A percentile compares a stretch with the other conserved stretches of the same genome.
phyloP scores from a whole-genome alignment of 148 eudicot genomes.

The Cornus suecica region DNA sequence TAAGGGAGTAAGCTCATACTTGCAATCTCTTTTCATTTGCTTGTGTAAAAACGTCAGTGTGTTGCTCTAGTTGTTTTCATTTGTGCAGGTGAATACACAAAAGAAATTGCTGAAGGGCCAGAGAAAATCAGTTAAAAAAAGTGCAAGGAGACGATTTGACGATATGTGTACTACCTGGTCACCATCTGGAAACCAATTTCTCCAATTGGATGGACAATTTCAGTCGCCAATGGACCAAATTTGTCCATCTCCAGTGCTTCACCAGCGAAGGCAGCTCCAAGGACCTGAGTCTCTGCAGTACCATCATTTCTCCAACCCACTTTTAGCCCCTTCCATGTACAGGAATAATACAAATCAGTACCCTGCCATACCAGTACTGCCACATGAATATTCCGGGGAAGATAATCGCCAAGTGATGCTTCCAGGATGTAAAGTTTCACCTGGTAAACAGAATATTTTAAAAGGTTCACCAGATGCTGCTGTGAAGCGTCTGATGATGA shows the following conservation, averaged over 20 bases:
- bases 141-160: constrained; percentile 27
- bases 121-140: constrained; percentile 24
- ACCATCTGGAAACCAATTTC: constrained; percentile 23
- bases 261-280: constrained; percentile 32
- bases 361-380: constrained; percentile 22
- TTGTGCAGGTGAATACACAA: constrained; percentile 38
- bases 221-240: constrained; percentile 20
- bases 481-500: constrained; percentile 45
- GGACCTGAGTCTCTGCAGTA: constrained; percentile 29
- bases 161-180: constrained; percentile 38
- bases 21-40: background rate
- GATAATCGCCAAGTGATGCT: constrained; percentile 28
- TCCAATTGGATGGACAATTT: constrained; percentile 33
- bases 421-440: constrained; percentile 31
- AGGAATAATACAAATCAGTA: constrained; percentile 33
- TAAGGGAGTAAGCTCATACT: background rate
- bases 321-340: constrained; percentile 27
- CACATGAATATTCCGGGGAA: constrained; percentile 25
- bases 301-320: constrained; percentile 30
- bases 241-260: constrained; percentile 24
- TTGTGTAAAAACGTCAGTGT: constrained; percentile 18
- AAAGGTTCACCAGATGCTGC: constrained; percentile 27
- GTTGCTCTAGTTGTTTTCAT: constrained; percentile 22
- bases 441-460: constrained; percentile 26
- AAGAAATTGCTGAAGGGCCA: constrained; percentile 23